Evolutionary conservation across 2,329 filamentous ascomycete genomes (phyloP), one percentile per base, ranked within the genome.

Genomic region (Calonectria crousiana): DNA sequence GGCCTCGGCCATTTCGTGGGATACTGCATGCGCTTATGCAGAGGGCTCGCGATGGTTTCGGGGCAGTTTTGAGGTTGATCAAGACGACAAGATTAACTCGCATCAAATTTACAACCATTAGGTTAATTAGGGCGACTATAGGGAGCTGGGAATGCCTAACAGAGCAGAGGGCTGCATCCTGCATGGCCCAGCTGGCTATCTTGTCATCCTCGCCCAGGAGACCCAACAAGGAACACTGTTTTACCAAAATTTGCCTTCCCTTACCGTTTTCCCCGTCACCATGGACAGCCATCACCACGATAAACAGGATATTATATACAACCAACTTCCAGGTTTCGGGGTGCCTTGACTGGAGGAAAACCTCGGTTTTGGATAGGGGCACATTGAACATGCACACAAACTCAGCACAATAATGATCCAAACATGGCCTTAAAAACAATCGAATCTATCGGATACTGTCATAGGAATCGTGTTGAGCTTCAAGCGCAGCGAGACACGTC

Each of bases 1-100:
- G 0, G 52, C 44, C 14, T 78, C 78, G 4, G 78, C 76, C 77
- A 79, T 79, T 8, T 58, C 28, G 36, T 14, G 2, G 20, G 23
- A 3, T 20, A 26, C 36, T 32, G 8, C 9, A 26, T 16, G 28
- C 6, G 28, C 16, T 32, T 20, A n/a, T 18, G 3, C 14, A 4
- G 13, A 18, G 36, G 6, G n/a, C 9, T 26, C 16, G 13, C 16
- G 11, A 14, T 30, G 16, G 10, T 5, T 5, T 23, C 20, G 13
- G 47, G 13, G 2, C 34, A 6, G 16, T 23, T 47, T 44, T 20
- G 20, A 60, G n/a, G 62, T 6, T 44, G 32, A 26, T 67, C 18
- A 44, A 30, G 41, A 53, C 6, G 32, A 18, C 51, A 71, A 32
- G 41, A 60, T 67, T 23, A 23, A 23, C 20, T 18, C 44, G 44